phyloP scores from a whole-genome alignment of 176 grass and related monocot genomes.

The Lolium multiflorum region DNA sequence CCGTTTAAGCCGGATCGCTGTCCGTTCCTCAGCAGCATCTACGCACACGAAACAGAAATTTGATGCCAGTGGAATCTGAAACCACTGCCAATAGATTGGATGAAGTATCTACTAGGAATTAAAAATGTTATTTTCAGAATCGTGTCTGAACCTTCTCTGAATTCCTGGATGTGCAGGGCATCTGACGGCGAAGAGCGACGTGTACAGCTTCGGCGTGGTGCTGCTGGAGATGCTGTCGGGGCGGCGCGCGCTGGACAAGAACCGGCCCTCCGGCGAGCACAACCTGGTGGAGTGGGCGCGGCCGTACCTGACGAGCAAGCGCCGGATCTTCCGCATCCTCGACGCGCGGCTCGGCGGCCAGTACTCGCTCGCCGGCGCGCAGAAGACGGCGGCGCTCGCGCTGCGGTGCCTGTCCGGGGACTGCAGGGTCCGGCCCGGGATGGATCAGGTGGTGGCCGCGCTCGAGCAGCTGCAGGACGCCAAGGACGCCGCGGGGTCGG shows the following conservation, averaged over 20 bases:
- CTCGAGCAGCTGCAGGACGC: conserved; percentile 64
- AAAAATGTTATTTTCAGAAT: no score
- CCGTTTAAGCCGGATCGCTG: not conserved
- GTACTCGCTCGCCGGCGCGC: conserved; percentile 60
- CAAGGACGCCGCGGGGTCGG: conserved; percentile 14
- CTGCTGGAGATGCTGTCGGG: conserved; percentile 66
- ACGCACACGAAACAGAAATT: not conserved
- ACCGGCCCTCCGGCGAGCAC: conserved; percentile 64
- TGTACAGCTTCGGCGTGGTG: conserved; percentile 80
- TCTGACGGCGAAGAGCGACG: conserved; percentile 72
- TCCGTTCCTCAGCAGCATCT: conserved; percentile 9
- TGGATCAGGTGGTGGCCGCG: conserved; percentile 57
- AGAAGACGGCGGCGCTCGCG: conserved; percentile 51
- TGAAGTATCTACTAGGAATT: not conserved
- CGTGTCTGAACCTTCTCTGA: not conserved
- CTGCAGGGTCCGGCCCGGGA: conserved; percentile 55
- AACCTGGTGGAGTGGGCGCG: conserved; percentile 81
- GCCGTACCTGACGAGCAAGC: conserved; percentile 57
- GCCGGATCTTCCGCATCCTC: conserved; percentile 53
- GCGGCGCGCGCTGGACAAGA: conserved; percentile 69
- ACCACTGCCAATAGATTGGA: not conserved
- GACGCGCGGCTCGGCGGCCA: conserved; percentile 60
- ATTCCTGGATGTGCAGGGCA: conserved; percentile 43
- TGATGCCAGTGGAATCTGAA: not conserved
- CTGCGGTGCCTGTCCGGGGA: conserved; percentile 61